Evolutionary conservation across 495 filamentous ascomycete species (phyloP), one percentile per base, ranked within the genome.

Genomic region (Penicillium samsonianum): DNA sequence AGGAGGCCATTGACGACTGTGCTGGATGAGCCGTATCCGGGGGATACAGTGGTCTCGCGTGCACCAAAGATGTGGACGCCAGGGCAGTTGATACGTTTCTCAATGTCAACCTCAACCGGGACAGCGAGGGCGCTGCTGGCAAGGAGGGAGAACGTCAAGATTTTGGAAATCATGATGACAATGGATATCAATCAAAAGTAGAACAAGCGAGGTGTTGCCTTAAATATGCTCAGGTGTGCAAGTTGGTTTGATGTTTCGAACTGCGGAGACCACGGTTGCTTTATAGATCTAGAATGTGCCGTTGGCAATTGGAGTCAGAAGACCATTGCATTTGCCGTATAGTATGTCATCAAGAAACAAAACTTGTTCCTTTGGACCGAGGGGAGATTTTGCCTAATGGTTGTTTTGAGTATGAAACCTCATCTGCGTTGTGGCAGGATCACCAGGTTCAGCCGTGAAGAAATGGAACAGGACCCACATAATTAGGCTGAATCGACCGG

Each of bases 61-160:
- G 85, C 86, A 8, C 84, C 84, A 49, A 87, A 84, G 41, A 85
- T 73, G 63, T 87, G 84, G 26, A 86, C 69, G 28, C 70, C 60
- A 6, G 80, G 80, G 59, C 81, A 84, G 56, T 22, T 55, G 19
- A 22, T 10, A 20, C 69, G 68, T 28, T 67, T 67, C 28, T 64
- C 65, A 1, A 67, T 16, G 4, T 51, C 50, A 7, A n/a, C 43
- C 2, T 65, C 58, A 10, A 57, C 49, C 4, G 65, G 61, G n/a
- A 63, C 40, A 30, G 69, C 59, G 17, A 65, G 30, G 28, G 46
- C 56, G 11, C 62, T 44, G 38, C 65, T 38, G 43, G 58, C 44
- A 17, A 72, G 59, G 19, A 65, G 50, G 11, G 57, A 52, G 5
- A 61, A 23, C 30, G 58, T 26, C 11, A 59, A 33, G 10, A 59